Evolutionary conservation across 441 rosid species (phyloP).

Genomic region (Populus hybrid): DNA sequence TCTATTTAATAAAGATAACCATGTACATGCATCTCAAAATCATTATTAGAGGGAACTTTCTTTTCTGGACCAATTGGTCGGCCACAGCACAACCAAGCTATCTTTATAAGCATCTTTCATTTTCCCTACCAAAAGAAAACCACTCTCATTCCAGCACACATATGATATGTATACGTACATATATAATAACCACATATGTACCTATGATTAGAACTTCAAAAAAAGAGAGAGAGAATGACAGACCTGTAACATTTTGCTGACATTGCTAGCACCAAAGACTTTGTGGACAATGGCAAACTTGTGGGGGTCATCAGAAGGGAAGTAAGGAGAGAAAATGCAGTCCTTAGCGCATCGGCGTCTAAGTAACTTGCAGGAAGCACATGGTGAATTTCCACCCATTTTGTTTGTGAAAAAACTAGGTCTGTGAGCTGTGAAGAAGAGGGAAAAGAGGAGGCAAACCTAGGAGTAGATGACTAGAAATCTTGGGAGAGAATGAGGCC

Average conservation of each 20-base stretch:
- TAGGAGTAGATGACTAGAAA: not conserved
- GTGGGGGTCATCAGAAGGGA: slow-evolving; percentile 88
- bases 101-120: not conserved
- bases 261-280: slow-evolving; percentile 93
- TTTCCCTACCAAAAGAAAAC: not conserved
- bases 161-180: not conserved
- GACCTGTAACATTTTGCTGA: slow-evolving; percentile 96
- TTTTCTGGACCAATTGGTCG: not conserved
- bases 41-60: not conserved
- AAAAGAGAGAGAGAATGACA: not conserved
- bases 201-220: not conserved
- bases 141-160: not conserved
- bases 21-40: not conserved
- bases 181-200: not conserved
- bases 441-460: not conserved
- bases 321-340: slow-evolving; percentile 90
- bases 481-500: slow-evolving; percentile 17
- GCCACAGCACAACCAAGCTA: not conserved
- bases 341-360: slow-evolving; percentile 85
- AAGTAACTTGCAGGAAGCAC: slow-evolving; percentile 86
- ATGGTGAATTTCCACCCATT: slow-evolving; percentile 80
- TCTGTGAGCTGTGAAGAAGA: not conserved
- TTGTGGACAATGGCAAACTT: slow-evolving; percentile 92
- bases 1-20: slow-evolving; percentile 20
- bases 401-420: not conserved